Base-by-base conservation (phyloP, 805 yeast genomes). In the Candida yuanshanica region DNA sequence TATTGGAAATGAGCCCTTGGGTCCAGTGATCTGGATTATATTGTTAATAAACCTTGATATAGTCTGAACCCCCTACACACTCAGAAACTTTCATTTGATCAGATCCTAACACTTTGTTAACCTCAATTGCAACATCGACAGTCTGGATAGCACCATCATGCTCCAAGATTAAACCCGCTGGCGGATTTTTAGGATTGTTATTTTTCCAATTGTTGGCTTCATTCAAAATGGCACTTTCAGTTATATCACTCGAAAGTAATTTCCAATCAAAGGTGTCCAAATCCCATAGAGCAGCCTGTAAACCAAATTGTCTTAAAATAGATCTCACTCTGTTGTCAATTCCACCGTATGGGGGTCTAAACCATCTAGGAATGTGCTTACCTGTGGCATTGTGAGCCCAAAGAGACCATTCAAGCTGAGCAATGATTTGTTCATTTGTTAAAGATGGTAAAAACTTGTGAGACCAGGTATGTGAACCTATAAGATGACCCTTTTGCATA, bases 381-480 rank as follows among this genome's bases (percentile, higher is more conserved):
- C 87, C 85, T 0, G 97, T 89, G 1, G 96, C 96, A 65, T 91
- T 90, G 89, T 90, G 86, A 5, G 97, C 96, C 97, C 97, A 91
- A 24, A 88, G 79, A 2, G 95, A 81, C 99, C 99, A 91, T 61
- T 90, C 82, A 29, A 91, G 64, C 59, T 91, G 95, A 0, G 97
- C 95, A 42, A 84, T 79, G 16, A 91, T 78, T 46, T 86, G 76
- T 62, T 88, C 91, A 57, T 89, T 89, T 20, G 79, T 62, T 42
- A 90, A 68, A 1, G 79, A 62, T 2, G 97, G 96, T 45, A 91
- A 71, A 52, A 82, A 86, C 43, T 80, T 79, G 65, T 91, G 98
- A 1, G 89, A 79, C 96, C 96, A 91, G 0, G 97, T 87, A 59
- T 91, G 99, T 0, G 88, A 74, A 2, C 85, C 97, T 56, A 89